Conservation (phyloP, 768 basidiomycete species). For the Nevesoporus exiguus region DNA sequence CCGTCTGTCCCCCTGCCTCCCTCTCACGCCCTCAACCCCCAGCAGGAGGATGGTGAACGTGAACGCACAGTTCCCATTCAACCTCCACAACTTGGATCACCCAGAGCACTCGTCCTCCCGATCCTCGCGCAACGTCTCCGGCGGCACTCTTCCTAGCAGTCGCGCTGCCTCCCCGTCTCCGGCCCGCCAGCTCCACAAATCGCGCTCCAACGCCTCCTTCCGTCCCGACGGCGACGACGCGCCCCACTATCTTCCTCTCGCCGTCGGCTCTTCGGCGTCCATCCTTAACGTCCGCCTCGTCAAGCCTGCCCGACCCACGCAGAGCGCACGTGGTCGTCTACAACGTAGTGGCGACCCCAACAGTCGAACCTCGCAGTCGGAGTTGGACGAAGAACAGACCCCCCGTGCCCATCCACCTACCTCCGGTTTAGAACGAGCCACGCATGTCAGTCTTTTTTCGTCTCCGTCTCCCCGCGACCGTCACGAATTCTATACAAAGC, state of each 20-base stretch:
- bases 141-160: slow-evolving; percentile 23
- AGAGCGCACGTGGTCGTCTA: slow-evolving; percentile 23
- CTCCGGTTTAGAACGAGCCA: slow-evolving; percentile 3
- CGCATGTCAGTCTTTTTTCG: slow-evolving; percentile 14
- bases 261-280: not conserved
- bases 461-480: not conserved
- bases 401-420: not conserved
- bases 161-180: slow-evolving; percentile 23
- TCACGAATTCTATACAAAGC: slow-evolving; percentile 15
- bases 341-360: slow-evolving; percentile 15
- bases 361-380: not conserved
- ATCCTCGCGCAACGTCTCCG: slow-evolving; percentile 35
- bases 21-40: not conserved
- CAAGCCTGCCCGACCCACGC: slow-evolving; percentile 4
- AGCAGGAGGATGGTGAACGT: slow-evolving; percentile 71
- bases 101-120: slow-evolving; percentile 25
- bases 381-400: slow-evolving; percentile 1
- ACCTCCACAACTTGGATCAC: slow-evolving; percentile 36
- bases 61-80: slow-evolving; percentile 57
- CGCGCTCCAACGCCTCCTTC: slow-evolving; percentile 22
- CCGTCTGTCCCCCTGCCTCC: slow-evolving; percentile 16
- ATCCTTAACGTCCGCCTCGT: slow-evolving; percentile 28
- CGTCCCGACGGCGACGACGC: slow-evolving; percentile 18
- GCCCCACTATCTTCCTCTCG: slow-evolving; percentile 6
- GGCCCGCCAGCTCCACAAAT: slow-evolving; percentile 16